Conservation (phyloP, 345 rosid species). For the Salix dunnii region DNA sequence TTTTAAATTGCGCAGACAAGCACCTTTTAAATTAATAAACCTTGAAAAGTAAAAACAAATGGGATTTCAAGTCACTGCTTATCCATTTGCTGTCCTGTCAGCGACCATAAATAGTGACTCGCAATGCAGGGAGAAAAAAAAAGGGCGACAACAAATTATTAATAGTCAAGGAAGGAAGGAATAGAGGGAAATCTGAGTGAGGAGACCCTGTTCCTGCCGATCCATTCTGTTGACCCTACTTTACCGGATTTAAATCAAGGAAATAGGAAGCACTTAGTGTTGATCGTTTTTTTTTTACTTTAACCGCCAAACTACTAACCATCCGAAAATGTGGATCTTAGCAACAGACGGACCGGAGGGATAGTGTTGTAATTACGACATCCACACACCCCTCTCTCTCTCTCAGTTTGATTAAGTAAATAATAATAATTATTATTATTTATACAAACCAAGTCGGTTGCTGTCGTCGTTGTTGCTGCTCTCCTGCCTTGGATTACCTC, state of each 20-base stretch:
- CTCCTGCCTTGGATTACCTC: neutral
- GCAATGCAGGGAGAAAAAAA: no score
- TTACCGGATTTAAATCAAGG: no score
- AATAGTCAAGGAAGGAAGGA: neutral
- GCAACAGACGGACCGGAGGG: conserved; percentile 41
- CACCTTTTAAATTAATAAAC: no score
- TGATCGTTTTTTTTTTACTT: neutral
- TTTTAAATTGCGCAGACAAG: no score
- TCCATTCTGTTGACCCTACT: conserved; percentile 35
- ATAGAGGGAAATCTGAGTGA: conserved; percentile 25
- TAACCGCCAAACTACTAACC: neutral
- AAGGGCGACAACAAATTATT: neutral
- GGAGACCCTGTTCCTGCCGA: conserved; percentile 35
- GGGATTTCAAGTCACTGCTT: no score
- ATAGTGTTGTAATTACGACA: conserved; percentile 23
- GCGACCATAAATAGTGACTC: no score
- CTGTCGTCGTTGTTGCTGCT: conserved; percentile 27
- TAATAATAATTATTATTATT: neutral
- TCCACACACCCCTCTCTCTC: neutral
- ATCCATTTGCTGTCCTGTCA: no score
- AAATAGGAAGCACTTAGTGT: neutral
- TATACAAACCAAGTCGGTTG: conserved; percentile 20
- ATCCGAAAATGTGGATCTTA: conserved; percentile 17
- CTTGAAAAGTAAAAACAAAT: no score
- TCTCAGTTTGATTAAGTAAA: neutral